A percentile compares a stretch with the other conserved stretches of the same genome.
phyloP scores from a whole-genome alignment of 2,329 filamentous ascomycete genomes.

The Rhytidhysteron rufulum region DNA sequence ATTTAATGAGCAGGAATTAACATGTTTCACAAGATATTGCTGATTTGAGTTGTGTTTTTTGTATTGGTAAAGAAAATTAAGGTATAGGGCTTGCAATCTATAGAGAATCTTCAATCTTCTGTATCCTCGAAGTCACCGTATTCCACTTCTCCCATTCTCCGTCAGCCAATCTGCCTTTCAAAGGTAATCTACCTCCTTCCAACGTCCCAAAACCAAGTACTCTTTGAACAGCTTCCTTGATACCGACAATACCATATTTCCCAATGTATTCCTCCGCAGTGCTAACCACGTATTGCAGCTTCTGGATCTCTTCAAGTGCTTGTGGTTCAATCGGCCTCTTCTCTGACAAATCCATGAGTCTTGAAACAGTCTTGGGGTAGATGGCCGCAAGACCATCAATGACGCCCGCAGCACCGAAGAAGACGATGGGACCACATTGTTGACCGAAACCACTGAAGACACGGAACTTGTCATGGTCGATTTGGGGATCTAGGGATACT shows the following conservation, averaged over 20 bases:
- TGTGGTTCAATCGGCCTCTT: conserved; percentile 30
- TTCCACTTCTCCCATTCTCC: conserved; percentile 53
- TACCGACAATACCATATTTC: conserved; percentile 58
- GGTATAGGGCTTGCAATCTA: too few relatives aligned
- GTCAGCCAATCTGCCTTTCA: conserved; percentile 56
- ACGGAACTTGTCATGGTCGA: conserved; percentile 57
- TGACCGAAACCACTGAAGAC: conserved; percentile 64
- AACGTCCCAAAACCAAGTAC: conserved; percentile 57
- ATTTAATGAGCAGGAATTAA: too few relatives aligned
- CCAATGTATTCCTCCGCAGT: conserved; percentile 60
- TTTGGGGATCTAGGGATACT: conserved; percentile 56
- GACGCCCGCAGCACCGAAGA: conserved; percentile 61
- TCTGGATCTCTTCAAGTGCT: conserved; percentile 47
- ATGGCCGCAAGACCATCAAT: conserved; percentile 65
- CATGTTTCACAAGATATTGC: too few relatives aligned
- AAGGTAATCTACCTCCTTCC: conserved; percentile 58
- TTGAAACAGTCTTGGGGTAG: conserved; percentile 60
- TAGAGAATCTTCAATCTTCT: conserved; percentile 25
- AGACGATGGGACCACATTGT: conserved; percentile 60
- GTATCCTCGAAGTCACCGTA: conserved; percentile 24
- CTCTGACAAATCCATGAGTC: conserved; percentile 52
- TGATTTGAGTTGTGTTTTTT: too few relatives aligned
- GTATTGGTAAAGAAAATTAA: too few relatives aligned
- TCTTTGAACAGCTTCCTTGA: conserved; percentile 60
- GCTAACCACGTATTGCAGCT: conserved; percentile 59